Percentiles rank a stretch among this genome's conserved stretches.
These are phyloP conservation scores for Macrolepiota dolichaula DNA, from an alignment of 768 basidiomycete species.

Conservation along the genomic window DNA sequence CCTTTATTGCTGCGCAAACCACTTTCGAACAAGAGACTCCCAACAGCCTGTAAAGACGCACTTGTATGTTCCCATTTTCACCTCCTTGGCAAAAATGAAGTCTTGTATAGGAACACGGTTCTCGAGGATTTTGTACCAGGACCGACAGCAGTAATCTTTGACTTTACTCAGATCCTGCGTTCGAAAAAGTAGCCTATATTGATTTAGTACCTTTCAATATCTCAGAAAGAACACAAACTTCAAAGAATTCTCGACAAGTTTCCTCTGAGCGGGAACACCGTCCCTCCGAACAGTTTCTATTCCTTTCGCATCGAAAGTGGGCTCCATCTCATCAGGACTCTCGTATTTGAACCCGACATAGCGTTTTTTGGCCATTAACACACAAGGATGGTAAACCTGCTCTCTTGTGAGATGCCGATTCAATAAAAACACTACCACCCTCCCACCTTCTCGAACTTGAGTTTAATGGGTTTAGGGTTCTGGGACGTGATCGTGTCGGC, in stretches of 20 bases:
- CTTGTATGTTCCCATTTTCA: constrained; percentile 93
- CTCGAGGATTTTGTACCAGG: constrained; percentile 83
- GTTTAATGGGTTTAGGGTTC: constrained; percentile 89
- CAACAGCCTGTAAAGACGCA: constrained; percentile 21
- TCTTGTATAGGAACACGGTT: constrained; percentile 84
- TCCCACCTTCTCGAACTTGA: constrained; percentile 94
- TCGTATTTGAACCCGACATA: constrained; percentile 99
- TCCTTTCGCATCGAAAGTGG: constrained; percentile 92
- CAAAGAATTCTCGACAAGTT: constrained; percentile 87
- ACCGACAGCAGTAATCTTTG: constrained; percentile 81
- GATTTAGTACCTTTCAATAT: neutral
- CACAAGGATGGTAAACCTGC: constrained; percentile 91
- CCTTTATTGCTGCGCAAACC: constrained; percentile 60
- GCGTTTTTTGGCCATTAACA: constrained; percentile 97
- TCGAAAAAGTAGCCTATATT: constrained; percentile 78
- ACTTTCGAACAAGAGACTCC: neutral
- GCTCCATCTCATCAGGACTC: constrained; percentile 69
- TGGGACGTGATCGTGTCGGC: constrained; percentile 79
- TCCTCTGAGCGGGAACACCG: constrained; percentile 84
- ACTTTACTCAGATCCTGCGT: constrained; percentile 86
- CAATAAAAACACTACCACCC: neutral
- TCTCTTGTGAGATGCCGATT: neutral
- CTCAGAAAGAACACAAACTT: constrained; percentile 50
- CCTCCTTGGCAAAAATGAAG: constrained; percentile 93
- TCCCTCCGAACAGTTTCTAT: constrained; percentile 96